Evolutionary conservation across 1,284 basidiomycete species (phyloP).

Genomic region (Crucibulum cyathiforme): DNA sequence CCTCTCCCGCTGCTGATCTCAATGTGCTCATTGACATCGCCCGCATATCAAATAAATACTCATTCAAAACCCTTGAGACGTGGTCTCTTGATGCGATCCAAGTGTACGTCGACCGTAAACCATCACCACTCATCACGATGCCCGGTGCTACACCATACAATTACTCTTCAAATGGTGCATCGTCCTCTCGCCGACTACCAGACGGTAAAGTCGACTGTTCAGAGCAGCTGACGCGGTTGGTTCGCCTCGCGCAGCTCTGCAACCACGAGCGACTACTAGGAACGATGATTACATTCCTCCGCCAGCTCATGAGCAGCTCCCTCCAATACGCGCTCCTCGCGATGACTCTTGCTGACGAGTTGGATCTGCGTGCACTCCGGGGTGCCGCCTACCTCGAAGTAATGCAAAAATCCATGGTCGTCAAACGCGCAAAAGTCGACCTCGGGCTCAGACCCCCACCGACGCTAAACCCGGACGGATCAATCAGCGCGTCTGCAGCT

Average conservation of each 20-base stretch:
- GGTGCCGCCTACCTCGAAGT: slow-evolving; percentile 74
- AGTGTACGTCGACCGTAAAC: slow-evolving; percentile 63
- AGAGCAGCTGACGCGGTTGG: slow-evolving; percentile 59
- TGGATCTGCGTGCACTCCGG: slow-evolving; percentile 58
- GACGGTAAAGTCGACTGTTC: slow-evolving; percentile 32
- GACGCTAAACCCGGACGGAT: neutral
- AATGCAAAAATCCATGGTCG: slow-evolving; percentile 63
- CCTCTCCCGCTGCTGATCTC: slow-evolving; percentile 54
- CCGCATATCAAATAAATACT: slow-evolving; percentile 68
- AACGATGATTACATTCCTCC: slow-evolving; percentile 62
- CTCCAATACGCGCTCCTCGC: slow-evolving; percentile 70
- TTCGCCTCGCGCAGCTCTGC: slow-evolving; percentile 70
- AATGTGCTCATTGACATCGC: slow-evolving; percentile 65
- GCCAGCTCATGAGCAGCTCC: slow-evolving; percentile 61
- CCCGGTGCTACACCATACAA: slow-evolving; percentile 32
- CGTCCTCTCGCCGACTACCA: slow-evolving; percentile 19
- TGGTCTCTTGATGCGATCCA: slow-evolving; percentile 73
- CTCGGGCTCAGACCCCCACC: slow-evolving; percentile 17
- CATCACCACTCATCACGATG: slow-evolving; percentile 55
- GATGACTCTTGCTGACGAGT: slow-evolving; percentile 71
- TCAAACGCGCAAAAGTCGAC: slow-evolving; percentile 39
- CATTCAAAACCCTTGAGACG: slow-evolving; percentile 70
- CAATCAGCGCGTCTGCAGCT: neutral
- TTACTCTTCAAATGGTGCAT: slow-evolving; percentile 26
- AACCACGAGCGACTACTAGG: slow-evolving; percentile 60